Base-by-base conservation (phyloP, 2,329 filamentous ascomycete species). In the Metarhizium sp. region DNA sequence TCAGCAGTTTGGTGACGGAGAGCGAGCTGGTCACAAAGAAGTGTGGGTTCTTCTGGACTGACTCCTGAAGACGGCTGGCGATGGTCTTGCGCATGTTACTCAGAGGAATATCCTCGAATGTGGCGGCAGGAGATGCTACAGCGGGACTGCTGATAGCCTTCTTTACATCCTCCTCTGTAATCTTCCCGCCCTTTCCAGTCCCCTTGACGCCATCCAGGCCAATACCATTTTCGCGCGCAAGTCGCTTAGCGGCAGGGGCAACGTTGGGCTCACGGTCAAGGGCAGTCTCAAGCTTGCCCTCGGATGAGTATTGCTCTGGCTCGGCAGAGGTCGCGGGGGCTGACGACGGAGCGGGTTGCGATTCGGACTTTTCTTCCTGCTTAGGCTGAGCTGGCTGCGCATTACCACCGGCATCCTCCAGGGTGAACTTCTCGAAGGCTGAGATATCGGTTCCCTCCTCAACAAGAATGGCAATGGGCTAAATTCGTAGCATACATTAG, bases 61-160 rank as follows among this genome's bases (percentile, higher is more conserved):
- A 97, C 77, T 96, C 70, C 68, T 86, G 86, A 58, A 99, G 88
- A 64, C 94, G 90, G 74, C 77, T 85, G 73, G 94, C 94, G 72
- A 99, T 99, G 63, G 89, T 92, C 85, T 96, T 97, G 79, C 94
- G 92, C 94, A 99, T 99, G 71, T 88, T 87, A 67, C 81, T 87
- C 64, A 92, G 83, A 60, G 91, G 89, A 59, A 83, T 83, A 69
- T 99, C 94, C 74, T 91, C 86, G 75, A 88, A 97, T 57, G 81
- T 75, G 58, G 90, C 80, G 50, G 78, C 82, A 57, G 82, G 75
- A 52, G 81, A 75, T 49, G 77, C 73, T 51, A 79, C 74, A 53
- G 77, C 74, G 34, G 75, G 72, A 48, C 79, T 71, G 60, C 87
- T 79, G 69, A 84, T 76, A 69, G 82, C 87, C 78, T 95, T 96